Evolutionary conservation across 305 asterid genomes (phyloP).

Genomic region (Solanum hybrid): DNA sequence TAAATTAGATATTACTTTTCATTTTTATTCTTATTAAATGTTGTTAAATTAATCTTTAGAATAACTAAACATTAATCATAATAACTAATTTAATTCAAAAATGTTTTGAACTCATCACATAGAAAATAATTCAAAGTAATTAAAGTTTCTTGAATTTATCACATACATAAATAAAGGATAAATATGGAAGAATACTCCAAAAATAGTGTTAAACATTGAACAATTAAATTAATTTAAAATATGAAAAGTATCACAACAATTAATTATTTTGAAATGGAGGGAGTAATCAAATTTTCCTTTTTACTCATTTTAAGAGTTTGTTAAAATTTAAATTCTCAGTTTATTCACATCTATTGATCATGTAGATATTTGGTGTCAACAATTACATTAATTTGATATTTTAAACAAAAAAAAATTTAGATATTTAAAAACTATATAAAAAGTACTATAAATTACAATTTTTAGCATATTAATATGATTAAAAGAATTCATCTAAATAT

Average conservation of each 20-base stretch:
- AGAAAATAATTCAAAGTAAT: neutral
- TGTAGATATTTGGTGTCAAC: neutral
- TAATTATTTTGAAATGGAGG: neutral
- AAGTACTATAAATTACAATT: no score
- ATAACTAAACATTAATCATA: neutral
- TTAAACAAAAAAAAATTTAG: no score
- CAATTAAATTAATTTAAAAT: no score
- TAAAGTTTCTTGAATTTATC: no score
- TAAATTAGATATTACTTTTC: no score
- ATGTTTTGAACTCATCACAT: neutral
- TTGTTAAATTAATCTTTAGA: neutral
- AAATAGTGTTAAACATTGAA: neutral
- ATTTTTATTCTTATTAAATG: no score
- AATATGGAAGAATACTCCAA: neutral
- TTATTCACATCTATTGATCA: neutral
- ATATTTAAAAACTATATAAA: no score
- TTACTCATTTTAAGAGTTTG: neutral
- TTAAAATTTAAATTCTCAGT: neutral
- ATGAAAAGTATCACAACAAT: no score
- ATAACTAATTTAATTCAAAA: no score
- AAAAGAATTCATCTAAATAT: no score
- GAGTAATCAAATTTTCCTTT: neutral
- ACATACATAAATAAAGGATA: neutral
- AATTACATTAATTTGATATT: no score
- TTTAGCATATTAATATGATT: no score